Evolutionary conservation across 2,329 filamentous ascomycete genomes (phyloP).

Genomic region (Pyricularia pennisetigena): DNA sequence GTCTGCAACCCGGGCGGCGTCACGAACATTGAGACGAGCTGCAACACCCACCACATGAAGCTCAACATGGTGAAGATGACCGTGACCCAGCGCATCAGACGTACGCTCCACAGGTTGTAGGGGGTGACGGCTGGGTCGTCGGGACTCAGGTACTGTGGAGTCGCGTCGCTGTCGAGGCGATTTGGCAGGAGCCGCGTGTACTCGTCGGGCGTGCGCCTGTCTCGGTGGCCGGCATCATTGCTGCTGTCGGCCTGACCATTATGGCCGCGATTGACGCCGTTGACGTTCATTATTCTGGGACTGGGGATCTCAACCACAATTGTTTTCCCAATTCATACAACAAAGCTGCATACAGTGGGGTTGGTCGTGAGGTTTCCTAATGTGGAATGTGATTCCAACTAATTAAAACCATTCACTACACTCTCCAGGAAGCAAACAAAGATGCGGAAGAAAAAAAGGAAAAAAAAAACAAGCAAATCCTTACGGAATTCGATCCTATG

Average conservation of each 20-base stretch:
- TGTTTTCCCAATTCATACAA: not conserved
- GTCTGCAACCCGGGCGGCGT: slow-evolving; percentile 80
- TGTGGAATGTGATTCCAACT: not conserved
- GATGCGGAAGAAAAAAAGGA: not conserved
- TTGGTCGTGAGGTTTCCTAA: not conserved
- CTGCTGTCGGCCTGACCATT: not conserved
- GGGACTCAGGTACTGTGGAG: slow-evolving; percentile 54
- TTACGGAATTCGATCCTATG: not conserved
- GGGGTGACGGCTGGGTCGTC: slow-evolving; percentile 82
- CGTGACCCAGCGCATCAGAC: slow-evolving; percentile 68
- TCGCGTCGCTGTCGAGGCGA: slow-evolving; percentile 39
- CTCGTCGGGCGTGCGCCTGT: slow-evolving; percentile 29
- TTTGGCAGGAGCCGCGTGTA: slow-evolving; percentile 61
- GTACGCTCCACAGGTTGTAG: slow-evolving; percentile 90
- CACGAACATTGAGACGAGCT: slow-evolving; percentile 84
- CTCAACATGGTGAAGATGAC: slow-evolving; percentile 65
- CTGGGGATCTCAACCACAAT: not conserved
- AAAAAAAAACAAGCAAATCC: not conserved
- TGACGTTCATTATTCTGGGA: not conserved
- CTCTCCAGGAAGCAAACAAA: not conserved
- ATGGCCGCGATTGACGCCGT: not conserved
- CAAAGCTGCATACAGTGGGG: not conserved
- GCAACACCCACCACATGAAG: slow-evolving; percentile 85
- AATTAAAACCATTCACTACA: not conserved
- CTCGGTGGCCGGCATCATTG: not conserved